Evolutionary conservation across 768 basidiomycete genomes (phyloP).

Genomic region (Boletus patriciae): DNA sequence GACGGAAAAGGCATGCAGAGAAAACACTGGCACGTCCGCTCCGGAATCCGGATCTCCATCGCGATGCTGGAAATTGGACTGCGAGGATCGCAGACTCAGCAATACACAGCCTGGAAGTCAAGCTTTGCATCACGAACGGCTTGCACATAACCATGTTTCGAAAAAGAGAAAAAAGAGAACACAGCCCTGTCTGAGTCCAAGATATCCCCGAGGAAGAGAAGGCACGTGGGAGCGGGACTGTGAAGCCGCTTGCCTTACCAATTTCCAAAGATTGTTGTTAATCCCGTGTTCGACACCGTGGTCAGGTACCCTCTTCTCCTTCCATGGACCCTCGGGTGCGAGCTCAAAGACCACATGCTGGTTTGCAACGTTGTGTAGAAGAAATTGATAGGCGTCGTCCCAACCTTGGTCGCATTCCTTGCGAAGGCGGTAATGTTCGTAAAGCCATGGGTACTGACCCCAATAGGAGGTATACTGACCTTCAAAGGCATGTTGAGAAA

Average conservation of each 20-base stretch:
- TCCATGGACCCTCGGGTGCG: constrained; percentile 67
- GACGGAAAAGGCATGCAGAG: background rate
- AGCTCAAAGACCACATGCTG: constrained; percentile 47
- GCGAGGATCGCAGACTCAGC: constrained; percentile 19
- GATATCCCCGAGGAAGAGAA: background rate
- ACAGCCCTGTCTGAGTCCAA: background rate
- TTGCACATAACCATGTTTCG: constrained; percentile 66
- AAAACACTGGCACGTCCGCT: background rate
- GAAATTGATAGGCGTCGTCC: constrained; percentile 66
- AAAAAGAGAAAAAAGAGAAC: background rate
- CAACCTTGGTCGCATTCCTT: constrained; percentile 69
- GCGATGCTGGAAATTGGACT: background rate
- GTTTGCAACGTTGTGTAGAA: constrained; percentile 29
- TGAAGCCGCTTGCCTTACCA: constrained; percentile 37
- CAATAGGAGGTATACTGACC: constrained; percentile 43
- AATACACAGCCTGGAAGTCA: constrained; percentile 38
- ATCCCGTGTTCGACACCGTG: constrained; percentile 44
- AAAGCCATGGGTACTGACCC: constrained; percentile 51
- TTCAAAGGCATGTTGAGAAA: constrained; percentile 22
- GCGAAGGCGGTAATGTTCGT: constrained; percentile 67
- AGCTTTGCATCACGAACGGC: constrained; percentile 45
- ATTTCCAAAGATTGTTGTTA: constrained; percentile 62
- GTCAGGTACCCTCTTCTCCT: constrained; percentile 43
- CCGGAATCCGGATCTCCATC: too few relatives aligned
- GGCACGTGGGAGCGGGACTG: background rate